phyloP scores from a whole-genome alignment of 176 grass and related monocot species.

The Elaeis guineensis region DNA sequence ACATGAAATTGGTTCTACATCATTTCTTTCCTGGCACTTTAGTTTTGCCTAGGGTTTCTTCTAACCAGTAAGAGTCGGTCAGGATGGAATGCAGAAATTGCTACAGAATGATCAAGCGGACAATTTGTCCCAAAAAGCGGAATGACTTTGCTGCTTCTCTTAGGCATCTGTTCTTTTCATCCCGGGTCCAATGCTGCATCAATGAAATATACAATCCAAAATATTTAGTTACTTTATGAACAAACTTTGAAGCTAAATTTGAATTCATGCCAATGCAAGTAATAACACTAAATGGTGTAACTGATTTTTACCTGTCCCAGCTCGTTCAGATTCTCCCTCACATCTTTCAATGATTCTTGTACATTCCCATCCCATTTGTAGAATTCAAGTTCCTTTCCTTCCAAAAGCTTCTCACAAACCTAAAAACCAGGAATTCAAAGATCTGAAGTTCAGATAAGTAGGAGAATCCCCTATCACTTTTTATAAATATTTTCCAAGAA shows the following conservation, averaged over 20 bases:
- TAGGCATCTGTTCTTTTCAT: conserved; percentile 75
- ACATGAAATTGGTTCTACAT: too few species aligned
- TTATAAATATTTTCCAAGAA: not conserved
- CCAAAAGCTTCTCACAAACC: conserved; percentile 58
- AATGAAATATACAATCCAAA: conserved; percentile 1
- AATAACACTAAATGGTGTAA: conserved; percentile 6
- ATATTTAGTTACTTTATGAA: not conserved
- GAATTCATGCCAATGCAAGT: not conserved
- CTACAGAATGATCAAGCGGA: conserved; percentile 64
- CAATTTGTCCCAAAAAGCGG: conserved; percentile 50
- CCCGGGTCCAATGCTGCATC: conserved; percentile 78
- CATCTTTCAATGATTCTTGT: conserved; percentile 56
- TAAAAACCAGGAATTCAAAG: conserved; percentile 22
- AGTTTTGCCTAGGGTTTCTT: too few species aligned
- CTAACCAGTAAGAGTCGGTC: not conserved
- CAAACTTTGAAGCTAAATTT: not conserved
- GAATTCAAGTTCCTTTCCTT: conserved; percentile 67
- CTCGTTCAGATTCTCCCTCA: conserved; percentile 68
- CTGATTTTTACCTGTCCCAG: conserved; percentile 51
- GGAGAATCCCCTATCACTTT: not conserved
- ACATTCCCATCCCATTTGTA: conserved; percentile 82
- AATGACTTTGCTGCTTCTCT: conserved; percentile 78
- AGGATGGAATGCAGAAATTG: not conserved
- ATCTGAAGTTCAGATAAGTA: not conserved
- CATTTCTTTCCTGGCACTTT: too few species aligned